Conservation (phyloP, 2,329 filamentous ascomycete genomes). For the Aschersonia sp. region DNA sequence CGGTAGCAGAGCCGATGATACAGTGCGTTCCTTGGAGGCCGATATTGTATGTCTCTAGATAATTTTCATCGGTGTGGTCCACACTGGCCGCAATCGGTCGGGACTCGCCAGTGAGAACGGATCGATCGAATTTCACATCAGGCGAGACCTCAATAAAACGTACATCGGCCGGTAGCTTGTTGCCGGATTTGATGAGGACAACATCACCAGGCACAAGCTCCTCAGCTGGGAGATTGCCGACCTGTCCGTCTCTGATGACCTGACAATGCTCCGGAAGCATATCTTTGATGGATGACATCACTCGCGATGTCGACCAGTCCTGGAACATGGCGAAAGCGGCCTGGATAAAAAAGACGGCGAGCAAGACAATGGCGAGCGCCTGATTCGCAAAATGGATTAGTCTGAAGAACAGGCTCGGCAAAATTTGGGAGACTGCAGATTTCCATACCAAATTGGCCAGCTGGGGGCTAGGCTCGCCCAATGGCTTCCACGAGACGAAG, state of each 20-base stretch:
- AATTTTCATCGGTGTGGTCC: constrained; percentile 56
- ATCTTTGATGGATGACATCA: constrained; percentile 66
- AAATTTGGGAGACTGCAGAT: background rate
- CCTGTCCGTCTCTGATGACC: constrained; percentile 43
- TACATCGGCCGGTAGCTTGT: constrained; percentile 61
- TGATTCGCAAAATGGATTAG: background rate
- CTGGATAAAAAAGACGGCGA: constrained; percentile 54
- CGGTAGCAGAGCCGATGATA: constrained; percentile 50
- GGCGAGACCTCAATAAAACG: constrained; percentile 53
- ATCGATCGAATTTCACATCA: constrained; percentile 58
- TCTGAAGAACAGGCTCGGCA: background rate
- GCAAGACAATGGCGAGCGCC: constrained; percentile 58
- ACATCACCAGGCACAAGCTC: constrained; percentile 62
- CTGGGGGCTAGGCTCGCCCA: constrained; percentile 50
- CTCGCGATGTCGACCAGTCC: constrained; percentile 61
- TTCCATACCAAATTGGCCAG: constrained; percentile 40
- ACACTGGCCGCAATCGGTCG: constrained; percentile 47
- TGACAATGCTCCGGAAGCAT: constrained; percentile 66
- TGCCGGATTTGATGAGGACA: constrained; percentile 52
- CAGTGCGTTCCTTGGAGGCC: constrained; percentile 71
- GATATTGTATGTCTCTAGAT: constrained; percentile 62
- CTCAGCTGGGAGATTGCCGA: constrained; percentile 31
- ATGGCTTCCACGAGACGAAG: constrained; percentile 62
- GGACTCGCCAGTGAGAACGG: constrained; percentile 57
- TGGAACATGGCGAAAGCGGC: constrained; percentile 57